Evolutionary conservation across 148 eudicot genomes (phyloP), one percentile per base, ranked within the genome.

Genomic region (Nyssa sinensis): DNA sequence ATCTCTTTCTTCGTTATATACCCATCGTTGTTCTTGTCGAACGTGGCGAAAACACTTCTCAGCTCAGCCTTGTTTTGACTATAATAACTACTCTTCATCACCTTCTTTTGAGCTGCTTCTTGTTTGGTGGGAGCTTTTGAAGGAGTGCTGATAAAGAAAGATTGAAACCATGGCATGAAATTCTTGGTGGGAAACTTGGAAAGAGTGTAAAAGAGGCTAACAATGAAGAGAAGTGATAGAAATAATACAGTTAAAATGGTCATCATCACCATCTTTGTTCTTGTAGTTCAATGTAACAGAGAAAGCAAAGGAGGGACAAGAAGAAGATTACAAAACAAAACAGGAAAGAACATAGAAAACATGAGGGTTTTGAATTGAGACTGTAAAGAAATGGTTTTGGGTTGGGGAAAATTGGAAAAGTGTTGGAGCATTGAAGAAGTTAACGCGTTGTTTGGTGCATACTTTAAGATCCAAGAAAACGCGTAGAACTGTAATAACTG

Each of bases 11-110:
- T 84, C 7, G 98, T 84, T 61, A 93, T 83, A 66, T 72, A 90
- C 67, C 98, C 98, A 39, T 93, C 98, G 29, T 77, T 70, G 77
- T 93, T 87, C 88, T 86, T 90, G 84, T 90, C 97, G 41, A 93
- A 93, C 24, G 88, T 86, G 2, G 83, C 78, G 66, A 93, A 93
- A 6, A 90, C 87, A 61, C 68, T 70, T 79, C 77, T 86, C 0
- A 91, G 79, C 58, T 81, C 85, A 23, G 29, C 72, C 13, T 74
- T 70, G 14, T 57, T 37, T 9, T 37, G 44, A 37, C 9, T 9
- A 37, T 37, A 67, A 0, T 69, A 73, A 2, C 24, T 41, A 1
- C 68, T 67, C 73, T 47, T 3, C 2, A 12, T 31, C 29, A 64
- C 67, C 7, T 7, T 51, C 44, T 12, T 34, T 39, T n/a, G 3